Evolutionary conservation across 1,139 yeast species (phyloP).

Genomic region (Suhomyces wounanorum): DNA sequence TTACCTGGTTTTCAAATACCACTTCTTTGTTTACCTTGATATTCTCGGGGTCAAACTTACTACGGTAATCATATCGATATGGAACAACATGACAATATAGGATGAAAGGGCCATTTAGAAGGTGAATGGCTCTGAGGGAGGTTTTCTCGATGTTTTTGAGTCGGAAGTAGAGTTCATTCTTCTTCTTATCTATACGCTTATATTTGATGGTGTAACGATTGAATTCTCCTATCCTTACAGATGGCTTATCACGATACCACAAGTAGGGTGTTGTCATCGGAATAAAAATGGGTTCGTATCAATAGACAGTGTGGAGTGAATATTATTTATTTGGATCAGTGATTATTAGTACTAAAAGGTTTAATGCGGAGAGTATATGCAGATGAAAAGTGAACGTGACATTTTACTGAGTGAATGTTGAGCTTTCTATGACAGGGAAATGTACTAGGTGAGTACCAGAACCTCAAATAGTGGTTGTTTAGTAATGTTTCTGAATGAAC

Average conservation of each 20-base stretch:
- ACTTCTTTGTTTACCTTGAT: conserved; percentile 31
- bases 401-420: too few species aligned
- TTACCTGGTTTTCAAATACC: conserved; percentile 45
- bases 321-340: neutral
- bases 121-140: conserved; percentile 54
- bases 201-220: conserved; percentile 36
- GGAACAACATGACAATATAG: conserved; percentile 64
- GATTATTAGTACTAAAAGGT: neutral
- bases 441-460: too few species aligned
- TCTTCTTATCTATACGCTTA: conserved; percentile 21
- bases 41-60: conserved; percentile 30
- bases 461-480: too few species aligned
- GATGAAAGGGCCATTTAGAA: conserved; percentile 61
- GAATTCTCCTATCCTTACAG: conserved; percentile 42
- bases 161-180: conserved; percentile 34
- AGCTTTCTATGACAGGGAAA: too few species aligned
- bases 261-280: conserved; percentile 17
- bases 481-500: too few species aligned
- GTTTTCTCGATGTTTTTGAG: conserved; percentile 54
- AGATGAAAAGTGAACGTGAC: too few species aligned
- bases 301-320: neutral
- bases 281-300: neutral
- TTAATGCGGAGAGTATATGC: too few species aligned
- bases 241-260: conserved; percentile 46
- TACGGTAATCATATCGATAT: conserved; percentile 41